phyloP scores from a whole-genome alignment of 139 green algal species.

The Desmodesmus armatus region DNA sequence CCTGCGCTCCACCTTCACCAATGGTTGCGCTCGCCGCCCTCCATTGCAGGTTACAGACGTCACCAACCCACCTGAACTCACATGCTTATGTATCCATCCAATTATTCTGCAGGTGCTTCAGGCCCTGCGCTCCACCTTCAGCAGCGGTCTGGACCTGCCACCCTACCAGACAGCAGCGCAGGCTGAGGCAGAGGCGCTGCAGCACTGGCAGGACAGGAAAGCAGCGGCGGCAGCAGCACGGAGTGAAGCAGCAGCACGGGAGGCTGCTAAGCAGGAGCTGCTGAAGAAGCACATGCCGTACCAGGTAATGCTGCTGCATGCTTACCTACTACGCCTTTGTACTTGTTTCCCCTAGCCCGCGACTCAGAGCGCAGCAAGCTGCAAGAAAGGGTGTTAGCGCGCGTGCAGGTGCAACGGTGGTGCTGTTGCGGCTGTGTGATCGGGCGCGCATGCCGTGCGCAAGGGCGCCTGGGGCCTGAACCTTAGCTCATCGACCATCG shows the following conservation, averaged over 20 bases:
- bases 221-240: neutral
- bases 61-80: neutral
- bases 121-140: constrained; percentile 20
- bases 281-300: neutral
- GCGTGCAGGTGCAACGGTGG: neutral
- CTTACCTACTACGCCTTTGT: neutral
- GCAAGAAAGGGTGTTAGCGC: neutral
- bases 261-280: neutral
- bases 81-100: too few species aligned
- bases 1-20: too few species aligned
- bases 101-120: too few species aligned
- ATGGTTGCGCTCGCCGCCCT: too few species aligned
- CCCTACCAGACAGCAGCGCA: constrained; percentile 28
- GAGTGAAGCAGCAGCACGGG: neutral
- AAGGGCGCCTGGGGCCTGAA: too few species aligned
- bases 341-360: too few species aligned
- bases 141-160: neutral
- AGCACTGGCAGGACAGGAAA: neutral
- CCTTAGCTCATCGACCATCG: too few species aligned
- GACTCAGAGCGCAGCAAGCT: too few species aligned
- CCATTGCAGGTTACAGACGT: too few species aligned
- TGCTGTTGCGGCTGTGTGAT: neutral
- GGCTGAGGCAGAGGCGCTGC: neutral
- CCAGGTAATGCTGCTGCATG: neutral
- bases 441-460: neutral